phyloP scores from a whole-genome alignment of 306 rosid species.

The Trichosanthes truncata region DNA sequence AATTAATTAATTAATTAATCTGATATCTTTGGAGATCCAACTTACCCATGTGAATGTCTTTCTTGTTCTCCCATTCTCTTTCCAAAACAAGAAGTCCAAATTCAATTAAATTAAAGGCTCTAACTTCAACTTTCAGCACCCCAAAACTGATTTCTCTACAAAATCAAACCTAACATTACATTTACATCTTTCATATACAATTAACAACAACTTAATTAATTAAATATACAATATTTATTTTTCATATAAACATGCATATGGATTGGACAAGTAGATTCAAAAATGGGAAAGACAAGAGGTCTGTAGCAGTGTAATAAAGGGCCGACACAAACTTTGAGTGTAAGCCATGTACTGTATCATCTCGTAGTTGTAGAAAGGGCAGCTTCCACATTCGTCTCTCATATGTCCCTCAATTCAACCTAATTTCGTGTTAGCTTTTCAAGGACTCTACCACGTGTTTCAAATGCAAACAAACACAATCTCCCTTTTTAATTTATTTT shows the following conservation, averaged over 20 bases:
- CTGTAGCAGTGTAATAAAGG: neutral
- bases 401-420: neutral
- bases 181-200: too few species aligned
- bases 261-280: neutral
- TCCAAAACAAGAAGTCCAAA: neutral
- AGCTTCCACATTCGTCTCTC: constrained; percentile 2
- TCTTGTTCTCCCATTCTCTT: neutral
- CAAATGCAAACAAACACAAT: neutral
- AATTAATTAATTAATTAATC: too few species aligned
- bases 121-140: neutral
- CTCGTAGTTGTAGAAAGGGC: neutral
- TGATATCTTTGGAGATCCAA: neutral
- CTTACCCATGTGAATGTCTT: neutral
- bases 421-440: neutral
- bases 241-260: too few species aligned
- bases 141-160: neutral
- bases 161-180: too few species aligned
- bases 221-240: too few species aligned
- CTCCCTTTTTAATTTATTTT: too few species aligned
- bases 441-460: neutral
- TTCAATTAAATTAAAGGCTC: neutral
- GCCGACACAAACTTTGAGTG: constrained; percentile 3
- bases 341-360: neutral
- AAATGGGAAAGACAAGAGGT: neutral
- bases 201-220: too few species aligned